These are phyloP conservation scores for Scutellaria minor DNA, from an alignment of 257 asterid species.

Conservation along the genomic window DNA sequence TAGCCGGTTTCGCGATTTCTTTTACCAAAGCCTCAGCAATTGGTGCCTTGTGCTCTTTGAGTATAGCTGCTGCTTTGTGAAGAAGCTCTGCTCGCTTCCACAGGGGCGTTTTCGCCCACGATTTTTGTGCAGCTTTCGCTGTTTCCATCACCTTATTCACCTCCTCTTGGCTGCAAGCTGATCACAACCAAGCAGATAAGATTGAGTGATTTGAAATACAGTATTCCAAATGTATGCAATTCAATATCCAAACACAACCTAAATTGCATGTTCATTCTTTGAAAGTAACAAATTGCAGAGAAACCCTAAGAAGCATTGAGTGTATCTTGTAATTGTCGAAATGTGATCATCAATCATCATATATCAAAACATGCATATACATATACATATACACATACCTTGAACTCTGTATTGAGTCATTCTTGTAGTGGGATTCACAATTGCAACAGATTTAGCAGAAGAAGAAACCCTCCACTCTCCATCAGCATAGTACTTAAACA, in stretches of 20 bases:
- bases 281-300: background rate
- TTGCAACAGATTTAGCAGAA: slow-evolving; percentile 79
- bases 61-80: slow-evolving; percentile 94
- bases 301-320: background rate
- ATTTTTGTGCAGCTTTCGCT: slow-evolving; percentile 74
- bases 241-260: background rate
- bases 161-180: slow-evolving; percentile 96
- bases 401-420: slow-evolving; percentile 90
- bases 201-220: too few species aligned
- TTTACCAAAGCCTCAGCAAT: slow-evolving; percentile 92
- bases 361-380: too few species aligned
- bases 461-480: slow-evolving; percentile 87
- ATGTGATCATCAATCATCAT: too few species aligned
- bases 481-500: slow-evolving; percentile 72
- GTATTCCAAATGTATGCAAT: too few species aligned
- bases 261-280: background rate
- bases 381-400: slow-evolving; percentile 48
- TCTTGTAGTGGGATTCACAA: slow-evolving; percentile 85
- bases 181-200: background rate
- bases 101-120: slow-evolving; percentile 91
- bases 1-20: slow-evolving; percentile 96
- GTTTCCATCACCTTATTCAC: slow-evolving; percentile 87
- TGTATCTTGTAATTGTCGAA: too few species aligned
- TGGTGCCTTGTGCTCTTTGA: slow-evolving; percentile 87
- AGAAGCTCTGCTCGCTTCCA: slow-evolving; percentile 99